Base-by-base conservation (phyloP, 2,329 filamentous ascomycete genomes). In the Penicillium sp. region DNA sequence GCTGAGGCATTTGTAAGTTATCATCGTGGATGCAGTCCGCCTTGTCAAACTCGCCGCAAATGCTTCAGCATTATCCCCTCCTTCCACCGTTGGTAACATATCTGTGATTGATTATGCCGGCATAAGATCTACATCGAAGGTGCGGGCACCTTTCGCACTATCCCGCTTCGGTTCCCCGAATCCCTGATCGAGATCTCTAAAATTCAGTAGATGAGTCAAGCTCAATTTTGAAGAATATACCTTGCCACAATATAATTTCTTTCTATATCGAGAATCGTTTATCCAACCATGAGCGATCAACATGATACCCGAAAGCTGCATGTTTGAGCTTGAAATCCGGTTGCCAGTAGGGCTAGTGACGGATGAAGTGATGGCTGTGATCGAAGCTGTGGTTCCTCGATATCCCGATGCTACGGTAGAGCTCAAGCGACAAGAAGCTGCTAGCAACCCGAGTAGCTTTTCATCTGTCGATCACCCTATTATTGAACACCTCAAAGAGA, bases 311-410 rank as follows among this genome's bases (percentile, higher is more conserved):
- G 69, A 71, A 4, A 43, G 57, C 15, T 77, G 73, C 45, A 25
- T 14, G 11, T 75, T 78, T 53, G 74, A 76, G 57, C 67, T 68
- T 1, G 75, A 77, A 37, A 74, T 77, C 27, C 67, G 75, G 3
- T 59, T 78, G 14, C 75, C 75, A 0, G 69, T 77, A 27, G 73
- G 75, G 1, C 51, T 77, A 9, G 58, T 6, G 59, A 67, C 14
- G 56, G 57, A 26, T 57, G 25, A 49, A 26, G 45, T 54, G 6
- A 42, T 54, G 51, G 14, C 14, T 43, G 45, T 43, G 8, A 31
- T 54, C 9, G 35, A 45, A 18, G 37, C 51, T 4, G 20, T 42
- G n/a, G 31, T 42, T 7, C 29, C 29, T 15, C 26, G 33, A 11
- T 54, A 54, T 29, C 51, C 51, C 33, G 40, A 54, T 35, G 51